Conservation (phyloP, 176 grass and related monocot genomes). For the Cocos nucifera region DNA sequence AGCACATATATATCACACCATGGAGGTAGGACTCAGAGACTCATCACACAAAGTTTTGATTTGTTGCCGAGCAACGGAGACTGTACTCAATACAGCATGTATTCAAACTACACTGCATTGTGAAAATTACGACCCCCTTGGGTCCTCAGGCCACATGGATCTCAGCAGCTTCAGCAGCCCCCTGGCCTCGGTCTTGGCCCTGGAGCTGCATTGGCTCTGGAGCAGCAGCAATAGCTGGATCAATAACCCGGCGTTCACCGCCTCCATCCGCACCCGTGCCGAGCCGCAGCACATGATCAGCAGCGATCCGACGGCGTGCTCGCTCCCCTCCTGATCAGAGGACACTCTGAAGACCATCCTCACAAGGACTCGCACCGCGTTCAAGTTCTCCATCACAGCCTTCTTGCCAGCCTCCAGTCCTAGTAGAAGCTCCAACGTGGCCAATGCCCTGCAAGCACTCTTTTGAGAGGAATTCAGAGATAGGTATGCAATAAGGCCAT, state of each 20-base stretch:
- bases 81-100: too few species aligned
- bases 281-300: constrained; percentile 50
- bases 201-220: constrained; percentile 75
- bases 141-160: constrained; percentile 29
- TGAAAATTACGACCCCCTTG: constrained; percentile 3
- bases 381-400: constrained; percentile 22
- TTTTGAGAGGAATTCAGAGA: constrained; percentile 11
- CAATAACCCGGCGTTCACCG: constrained; percentile 47
- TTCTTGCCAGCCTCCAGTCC: constrained; percentile 34
- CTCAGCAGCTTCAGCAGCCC: constrained; percentile 68
- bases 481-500: constrained; percentile 42
- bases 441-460: constrained; percentile 31
- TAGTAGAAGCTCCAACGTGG: constrained; percentile 42
- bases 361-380: constrained; percentile 42
- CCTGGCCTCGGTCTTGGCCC: constrained; percentile 52
- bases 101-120: neutral
- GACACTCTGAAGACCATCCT: constrained; percentile 65
- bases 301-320: constrained; percentile 68
- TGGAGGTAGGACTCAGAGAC: too few species aligned
- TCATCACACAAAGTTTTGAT: too few species aligned
- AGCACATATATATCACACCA: too few species aligned
- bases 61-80: too few species aligned
- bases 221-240: constrained; percentile 68
- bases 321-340: constrained; percentile 57
- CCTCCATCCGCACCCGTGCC: constrained; percentile 22